Conservation (phyloP, 1,139 yeast genomes). For the Kluyveromyces marxianus region DNA sequence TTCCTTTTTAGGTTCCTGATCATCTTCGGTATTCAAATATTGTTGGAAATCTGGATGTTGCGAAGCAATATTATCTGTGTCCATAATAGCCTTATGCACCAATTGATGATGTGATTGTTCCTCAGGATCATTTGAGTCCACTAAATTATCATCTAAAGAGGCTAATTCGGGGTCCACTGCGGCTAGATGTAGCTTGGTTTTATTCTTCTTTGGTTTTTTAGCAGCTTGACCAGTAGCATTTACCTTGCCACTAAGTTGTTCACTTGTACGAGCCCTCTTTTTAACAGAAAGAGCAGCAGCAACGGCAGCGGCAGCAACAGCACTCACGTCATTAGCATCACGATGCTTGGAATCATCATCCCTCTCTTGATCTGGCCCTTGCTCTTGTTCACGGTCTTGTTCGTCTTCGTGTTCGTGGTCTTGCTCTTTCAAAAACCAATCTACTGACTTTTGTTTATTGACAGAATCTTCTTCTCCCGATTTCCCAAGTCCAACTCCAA, state of each 20-base stretch:
- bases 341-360: neutral
- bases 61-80: constrained; percentile 51
- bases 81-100: constrained; percentile 61
- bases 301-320: constrained; percentile 28
- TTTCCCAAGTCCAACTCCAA: constrained; percentile 19
- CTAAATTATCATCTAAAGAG: constrained; percentile 36
- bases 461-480: constrained; percentile 2
- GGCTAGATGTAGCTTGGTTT: constrained; percentile 20
- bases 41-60: constrained; percentile 43
- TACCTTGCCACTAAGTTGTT: constrained; percentile 4
- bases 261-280: constrained; percentile 16
- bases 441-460: constrained; percentile 21
- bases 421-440: constrained; percentile 30
- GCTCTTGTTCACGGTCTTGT: constrained; percentile 19
- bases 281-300: constrained; percentile 26
- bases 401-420: constrained; percentile 16
- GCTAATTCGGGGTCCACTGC: constrained; percentile 59
- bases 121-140: constrained; percentile 11
- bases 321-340: constrained; percentile 12
- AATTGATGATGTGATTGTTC: constrained; percentile 45
- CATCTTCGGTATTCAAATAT: constrained; percentile 33
- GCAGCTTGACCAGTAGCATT: neutral
- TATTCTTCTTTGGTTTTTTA: constrained; percentile 11
- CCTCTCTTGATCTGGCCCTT: constrained; percentile 12
- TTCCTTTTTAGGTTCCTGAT: constrained; percentile 13